Base-by-base conservation (phyloP, 2,329 filamentous ascomycete species). In the Ceratocystis lukuohia region DNA sequence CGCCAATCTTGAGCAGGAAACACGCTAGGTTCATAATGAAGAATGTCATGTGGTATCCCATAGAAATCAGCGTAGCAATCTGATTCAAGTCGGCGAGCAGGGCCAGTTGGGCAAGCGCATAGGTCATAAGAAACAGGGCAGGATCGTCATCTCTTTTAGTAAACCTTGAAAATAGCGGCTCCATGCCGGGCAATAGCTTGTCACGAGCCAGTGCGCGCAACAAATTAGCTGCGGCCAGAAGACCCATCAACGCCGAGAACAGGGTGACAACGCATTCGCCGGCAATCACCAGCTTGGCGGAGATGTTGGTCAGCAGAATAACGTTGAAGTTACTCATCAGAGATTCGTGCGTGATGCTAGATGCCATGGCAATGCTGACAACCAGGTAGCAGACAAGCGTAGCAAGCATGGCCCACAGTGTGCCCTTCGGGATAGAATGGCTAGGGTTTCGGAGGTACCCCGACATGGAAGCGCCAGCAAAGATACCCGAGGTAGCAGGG, bases 21-120 rank as follows among this genome's bases (percentile, higher is more conserved):
- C 90, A 95, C 5, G 91, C 91, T 7, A 95, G 76, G 70, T 96
- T 95, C 75, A 89, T 94, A 50, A 93, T 88, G 63, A 95, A 83
- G 72, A 95, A 96, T 0, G 91, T 96, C 87, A 95, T 93, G 80
- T 94, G 84, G 73, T 94, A 95, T 17, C 89, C 88, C 88, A 95
- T 95, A 1, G 91, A 93, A 59, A 95, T 90, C 67, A 95, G 85
- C 0, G 89, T 93, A 5, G 91, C 91, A 71, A 96, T 95, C 72
- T 90, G 88, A 73, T 96, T 94, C 70, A 96, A 83, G 71, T 95
- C 85, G 57, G 88, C 88, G 63, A 96, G 82, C 75, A 95, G 87
- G 0, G 89, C 89, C 33, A 92, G 70, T 72, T 96, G 91, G 0
- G 89, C 86, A 66, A 93, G 82, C 2, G 82, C 70, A 72, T 88